These are phyloP conservation scores for Suillus sp. DNA, from an alignment of 768 basidiomycete genomes.

Conservation along the genomic window DNA sequence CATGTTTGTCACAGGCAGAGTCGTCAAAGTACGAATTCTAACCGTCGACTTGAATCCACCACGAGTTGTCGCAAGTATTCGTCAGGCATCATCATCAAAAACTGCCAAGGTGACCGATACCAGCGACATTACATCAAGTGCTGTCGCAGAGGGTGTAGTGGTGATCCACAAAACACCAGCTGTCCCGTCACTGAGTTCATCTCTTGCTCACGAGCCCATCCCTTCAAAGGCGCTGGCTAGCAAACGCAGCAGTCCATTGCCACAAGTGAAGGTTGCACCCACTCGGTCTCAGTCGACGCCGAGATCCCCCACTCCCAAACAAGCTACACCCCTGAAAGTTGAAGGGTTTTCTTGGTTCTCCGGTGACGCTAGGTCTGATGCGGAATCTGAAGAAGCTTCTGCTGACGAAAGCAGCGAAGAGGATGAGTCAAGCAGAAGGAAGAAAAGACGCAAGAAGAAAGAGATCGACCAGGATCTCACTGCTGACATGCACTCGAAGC, in stretches of 20 bases:
- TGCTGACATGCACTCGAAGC: conserved; percentile 81
- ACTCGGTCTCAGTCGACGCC: conserved; percentile 4
- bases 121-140: conserved; percentile 75
- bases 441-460: conserved; percentile 67
- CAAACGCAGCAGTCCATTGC: conserved; percentile 62
- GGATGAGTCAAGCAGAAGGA: conserved; percentile 42
- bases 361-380: conserved; percentile 37
- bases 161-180: conserved; percentile 85
- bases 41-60: conserved; percentile 56
- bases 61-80: conserved; percentile 83
- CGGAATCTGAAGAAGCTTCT: conserved; percentile 43
- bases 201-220: conserved; percentile 50
- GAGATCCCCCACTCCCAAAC: not conserved
- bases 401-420: conserved; percentile 44
- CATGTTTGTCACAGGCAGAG: conserved; percentile 77
- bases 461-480: conserved; percentile 81
- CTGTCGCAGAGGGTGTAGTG: conserved; percentile 69
- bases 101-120: conserved; percentile 57
- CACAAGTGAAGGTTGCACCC: conserved; percentile 54
- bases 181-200: conserved; percentile 62
- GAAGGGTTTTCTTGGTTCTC: conserved; percentile 76
- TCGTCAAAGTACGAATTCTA: conserved; percentile 81
- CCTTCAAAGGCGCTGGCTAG: conserved; percentile 88
- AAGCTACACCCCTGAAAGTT: conserved; percentile 45
- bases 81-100: conserved; percentile 65